Evolutionary conservation across 805 yeast species (phyloP), one percentile per base, ranked within the genome.

Genomic region (Lachancea lanzarotensis): DNA sequence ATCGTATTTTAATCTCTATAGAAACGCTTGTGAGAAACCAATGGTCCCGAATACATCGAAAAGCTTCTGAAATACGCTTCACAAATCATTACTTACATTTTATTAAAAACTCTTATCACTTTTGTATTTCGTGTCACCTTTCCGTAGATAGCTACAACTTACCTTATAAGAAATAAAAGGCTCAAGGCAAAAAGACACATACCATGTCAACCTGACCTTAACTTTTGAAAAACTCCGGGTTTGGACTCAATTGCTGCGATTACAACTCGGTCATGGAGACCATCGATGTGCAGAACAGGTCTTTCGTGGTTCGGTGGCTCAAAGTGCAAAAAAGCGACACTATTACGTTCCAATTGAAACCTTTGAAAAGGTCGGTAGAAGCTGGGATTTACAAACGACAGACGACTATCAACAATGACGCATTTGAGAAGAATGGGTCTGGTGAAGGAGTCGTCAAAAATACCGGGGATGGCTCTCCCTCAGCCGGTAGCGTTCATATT

Each of bases 231-330:
- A 32, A 17, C 17, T 15, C 18, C 19, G 12, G 11, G 15, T 10
- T 19, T 17, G 19, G 12, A 9, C 38, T 20, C 27, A 35, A 35
- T 35, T 19, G 18, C 31, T 22, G 13, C 39, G 30, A 11, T 17
- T 15, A 10, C 7, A 29, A 22, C 31, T 9, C 4, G 16, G 16
- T 15, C 31, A 86, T 89, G 96, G 98, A 91, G 65, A 81, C 89
- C 2, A 75, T 93, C 40, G 97, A 91, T 65, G 79, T 93, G 19
- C 95, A 90, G 55, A 81, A 95, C 40, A 84, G 87, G 63, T 84
- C 93, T 46, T 91, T 86, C 57, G 78, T 89, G 50, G 85, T 90
- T 57, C 87, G 91, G 55, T 93, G 98, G 98, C 80, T 90, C 44
- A 76, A 80, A 50, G 84, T 85, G 6, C 83, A 85, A 0, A 83